These are phyloP conservation scores for Gliomastix tumulicola DNA, from an alignment of 2,329 filamentous ascomycete species.

Conservation along the genomic window DNA sequence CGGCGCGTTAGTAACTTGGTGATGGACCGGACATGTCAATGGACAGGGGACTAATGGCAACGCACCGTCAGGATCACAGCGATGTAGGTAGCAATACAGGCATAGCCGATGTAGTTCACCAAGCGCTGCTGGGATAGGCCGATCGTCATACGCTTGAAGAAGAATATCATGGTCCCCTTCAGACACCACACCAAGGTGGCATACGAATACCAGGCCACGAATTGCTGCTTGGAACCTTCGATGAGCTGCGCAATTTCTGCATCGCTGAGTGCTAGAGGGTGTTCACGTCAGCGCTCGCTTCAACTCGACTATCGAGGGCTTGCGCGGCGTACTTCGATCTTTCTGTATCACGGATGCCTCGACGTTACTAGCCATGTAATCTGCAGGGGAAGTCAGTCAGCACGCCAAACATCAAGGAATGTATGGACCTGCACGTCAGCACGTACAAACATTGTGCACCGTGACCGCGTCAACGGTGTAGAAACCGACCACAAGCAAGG, in stretches of 20 bases:
- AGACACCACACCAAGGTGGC: constrained; percentile 25
- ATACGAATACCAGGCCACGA: constrained; percentile 31
- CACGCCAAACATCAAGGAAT: too few species aligned
- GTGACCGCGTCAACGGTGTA: constrained; percentile 25
- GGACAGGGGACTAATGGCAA: background rate
- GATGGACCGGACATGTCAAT: too few species aligned
- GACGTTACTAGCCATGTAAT: constrained; percentile 12
- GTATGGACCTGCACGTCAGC: too few species aligned
- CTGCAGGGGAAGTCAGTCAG: constrained; percentile 3
- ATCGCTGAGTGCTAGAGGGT: background rate
- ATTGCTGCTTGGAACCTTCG: constrained; percentile 25
- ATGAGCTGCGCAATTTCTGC: background rate
- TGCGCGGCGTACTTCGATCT: background rate
- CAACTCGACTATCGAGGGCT: too few species aligned
- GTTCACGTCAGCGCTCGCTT: too few species aligned
- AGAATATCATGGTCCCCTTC: constrained; percentile 19
- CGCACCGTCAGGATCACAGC: constrained; percentile 10
- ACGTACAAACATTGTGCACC: constrained; percentile 23
- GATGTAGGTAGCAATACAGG: constrained; percentile 4
- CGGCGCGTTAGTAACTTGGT: too few species aligned
- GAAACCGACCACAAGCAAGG: constrained; percentile 20
- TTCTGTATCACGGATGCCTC: constrained; percentile 5
- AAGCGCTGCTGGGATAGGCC: background rate
- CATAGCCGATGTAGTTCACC: background rate
- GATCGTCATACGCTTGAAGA: constrained; percentile 16